Conservation (phyloP, 2,329 filamentous ascomycete genomes). For the Paramyrothecium sp. region DNA sequence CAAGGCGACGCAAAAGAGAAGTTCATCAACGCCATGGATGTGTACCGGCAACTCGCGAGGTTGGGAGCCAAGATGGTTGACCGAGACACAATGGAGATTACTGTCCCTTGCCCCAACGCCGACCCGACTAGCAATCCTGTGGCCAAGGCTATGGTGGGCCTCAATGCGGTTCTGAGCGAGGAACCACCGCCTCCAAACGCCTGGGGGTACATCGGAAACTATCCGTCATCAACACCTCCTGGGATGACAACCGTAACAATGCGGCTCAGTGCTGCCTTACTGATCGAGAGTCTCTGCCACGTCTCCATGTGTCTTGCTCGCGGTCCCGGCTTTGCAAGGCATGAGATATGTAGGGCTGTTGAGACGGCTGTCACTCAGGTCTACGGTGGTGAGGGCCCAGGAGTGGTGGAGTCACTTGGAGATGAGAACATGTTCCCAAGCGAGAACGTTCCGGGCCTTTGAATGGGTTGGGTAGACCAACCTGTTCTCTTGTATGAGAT, state of each 20-base stretch:
- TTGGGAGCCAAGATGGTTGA: background rate
- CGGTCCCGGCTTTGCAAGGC: conserved; percentile 20
- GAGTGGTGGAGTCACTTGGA: background rate
- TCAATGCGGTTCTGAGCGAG: background rate
- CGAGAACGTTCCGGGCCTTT: no score
- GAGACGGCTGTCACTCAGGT: conserved; percentile 16
- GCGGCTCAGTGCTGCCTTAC: conserved; percentile 12
- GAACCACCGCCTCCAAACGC: background rate
- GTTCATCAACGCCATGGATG: background rate
- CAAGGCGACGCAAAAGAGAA: background rate
- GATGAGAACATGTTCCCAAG: no score
- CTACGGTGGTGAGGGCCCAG: background rate
- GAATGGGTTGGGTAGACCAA: no score
- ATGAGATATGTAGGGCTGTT: conserved; percentile 21
- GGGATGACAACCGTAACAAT: conserved; percentile 8
- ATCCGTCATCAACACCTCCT: background rate
- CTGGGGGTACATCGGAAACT: background rate
- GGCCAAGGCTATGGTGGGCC: background rate
- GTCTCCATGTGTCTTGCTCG: conserved; percentile 18
- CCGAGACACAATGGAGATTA: background rate
- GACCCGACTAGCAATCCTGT: background rate
- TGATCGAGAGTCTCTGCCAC: conserved; percentile 15
- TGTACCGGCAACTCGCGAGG: background rate
- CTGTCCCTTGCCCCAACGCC: background rate
- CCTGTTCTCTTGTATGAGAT: background rate